phyloP scores from a whole-genome alignment of 2,329 filamentous ascomycete genomes.

The Iodosphaeria phyllophila region DNA sequence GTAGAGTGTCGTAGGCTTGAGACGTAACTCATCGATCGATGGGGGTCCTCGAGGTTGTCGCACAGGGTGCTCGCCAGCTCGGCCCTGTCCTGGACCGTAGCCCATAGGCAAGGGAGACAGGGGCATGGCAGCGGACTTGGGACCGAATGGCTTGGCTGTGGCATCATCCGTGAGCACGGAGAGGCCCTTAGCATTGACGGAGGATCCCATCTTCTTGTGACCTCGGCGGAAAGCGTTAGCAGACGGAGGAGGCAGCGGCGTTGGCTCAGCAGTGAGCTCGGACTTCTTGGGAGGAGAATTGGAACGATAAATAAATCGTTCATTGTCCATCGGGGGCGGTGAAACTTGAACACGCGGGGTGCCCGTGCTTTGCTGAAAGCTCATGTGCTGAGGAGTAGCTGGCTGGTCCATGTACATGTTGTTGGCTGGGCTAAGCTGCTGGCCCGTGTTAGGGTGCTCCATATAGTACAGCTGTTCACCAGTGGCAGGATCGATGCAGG shows the following conservation, averaged over 20 bases:
- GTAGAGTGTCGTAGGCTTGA: slow-evolving; percentile 78
- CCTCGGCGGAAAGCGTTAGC: slow-evolving; percentile 84
- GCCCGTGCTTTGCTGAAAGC: slow-evolving; percentile 27
- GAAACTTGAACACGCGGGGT: slow-evolving; percentile 68
- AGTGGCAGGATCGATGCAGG: slow-evolving; percentile 71
- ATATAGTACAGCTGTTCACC: slow-evolving; percentile 70
- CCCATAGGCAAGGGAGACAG: slow-evolving; percentile 55
- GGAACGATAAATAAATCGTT: slow-evolving; percentile 35
- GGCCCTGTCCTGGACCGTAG: slow-evolving; percentile 82
- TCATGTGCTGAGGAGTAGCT: slow-evolving; percentile 13
- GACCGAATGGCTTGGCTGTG: slow-evolving; percentile 43
- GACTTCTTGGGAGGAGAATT: slow-evolving; percentile 46
- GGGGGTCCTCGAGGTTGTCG: slow-evolving; percentile 89
- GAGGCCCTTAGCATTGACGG: slow-evolving; percentile 42
- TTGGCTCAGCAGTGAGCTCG: slow-evolving; percentile 47
- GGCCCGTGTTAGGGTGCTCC: slow-evolving; percentile 35
- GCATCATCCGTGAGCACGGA: slow-evolving; percentile 23
- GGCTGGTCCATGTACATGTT: slow-evolving; percentile 22
- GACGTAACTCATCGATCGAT: slow-evolving; percentile 72
- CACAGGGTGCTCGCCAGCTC: slow-evolving; percentile 83
- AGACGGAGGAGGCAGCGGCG: slow-evolving; percentile 68
- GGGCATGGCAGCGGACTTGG: slow-evolving; percentile 67
- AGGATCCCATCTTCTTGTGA: slow-evolving; percentile 69
- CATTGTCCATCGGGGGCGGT: slow-evolving; percentile 48
- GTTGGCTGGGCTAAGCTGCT: slow-evolving; percentile 17